Conservation (phyloP, 2,329 filamentous ascomycete species). For the Penicillium sp. region DNA sequence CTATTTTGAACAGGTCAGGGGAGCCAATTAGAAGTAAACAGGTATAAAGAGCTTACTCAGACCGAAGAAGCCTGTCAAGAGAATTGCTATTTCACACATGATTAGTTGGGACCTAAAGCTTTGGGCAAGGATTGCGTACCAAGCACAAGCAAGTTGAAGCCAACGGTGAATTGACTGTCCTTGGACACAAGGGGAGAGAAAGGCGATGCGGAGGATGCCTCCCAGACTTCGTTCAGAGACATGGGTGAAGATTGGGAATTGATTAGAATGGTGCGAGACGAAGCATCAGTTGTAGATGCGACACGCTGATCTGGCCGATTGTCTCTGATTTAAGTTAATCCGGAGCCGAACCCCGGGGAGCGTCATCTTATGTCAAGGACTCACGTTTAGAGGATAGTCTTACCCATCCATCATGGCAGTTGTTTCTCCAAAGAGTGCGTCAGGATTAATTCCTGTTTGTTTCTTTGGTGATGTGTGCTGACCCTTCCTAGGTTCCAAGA, state of each 20-base stretch:
- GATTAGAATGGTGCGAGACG: background rate
- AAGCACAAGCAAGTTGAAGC: slow-evolving; percentile 69
- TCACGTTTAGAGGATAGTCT: background rate
- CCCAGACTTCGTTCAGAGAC: slow-evolving; percentile 87
- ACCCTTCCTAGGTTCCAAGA: slow-evolving; percentile 37
- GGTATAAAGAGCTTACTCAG: slow-evolving; percentile 62
- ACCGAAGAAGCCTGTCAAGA: slow-evolving; percentile 75
- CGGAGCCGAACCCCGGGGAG: slow-evolving; percentile 10
- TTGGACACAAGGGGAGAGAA: slow-evolving; percentile 80
- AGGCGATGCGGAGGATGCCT: slow-evolving; percentile 82
- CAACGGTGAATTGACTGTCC: slow-evolving; percentile 77
- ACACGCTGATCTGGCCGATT: slow-evolving; percentile 23
- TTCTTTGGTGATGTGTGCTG: slow-evolving; percentile 9
- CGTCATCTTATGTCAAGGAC: slow-evolving; percentile 3
- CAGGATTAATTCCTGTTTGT: background rate
- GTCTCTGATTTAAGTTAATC: slow-evolving; percentile 11
- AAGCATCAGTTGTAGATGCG: background rate
- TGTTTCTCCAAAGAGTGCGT: slow-evolving; percentile 37
- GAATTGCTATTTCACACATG: slow-evolving; percentile 50
- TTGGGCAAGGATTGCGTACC: slow-evolving; percentile 45
- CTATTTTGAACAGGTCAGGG: slow-evolving; percentile 47
- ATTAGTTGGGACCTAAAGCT: slow-evolving; percentile 10
- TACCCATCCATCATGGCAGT: slow-evolving; percentile 14
- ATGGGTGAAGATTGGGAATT: slow-evolving; percentile 31
- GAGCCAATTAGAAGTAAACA: background rate